Evolutionary conservation across 192 early-diverging fungal species (phyloP).

Genomic region (Podila horticola): DNA sequence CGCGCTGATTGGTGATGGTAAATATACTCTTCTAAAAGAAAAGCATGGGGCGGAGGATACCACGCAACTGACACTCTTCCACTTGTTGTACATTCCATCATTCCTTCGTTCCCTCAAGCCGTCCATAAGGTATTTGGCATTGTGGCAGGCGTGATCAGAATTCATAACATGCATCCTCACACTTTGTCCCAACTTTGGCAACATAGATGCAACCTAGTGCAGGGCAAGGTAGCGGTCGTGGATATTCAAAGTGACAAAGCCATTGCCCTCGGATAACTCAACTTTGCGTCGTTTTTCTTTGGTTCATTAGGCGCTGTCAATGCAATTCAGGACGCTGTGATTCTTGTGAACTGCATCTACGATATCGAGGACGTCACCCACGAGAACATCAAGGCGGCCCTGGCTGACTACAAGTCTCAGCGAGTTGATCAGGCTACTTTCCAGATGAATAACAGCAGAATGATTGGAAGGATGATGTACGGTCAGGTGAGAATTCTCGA

Average conservation of each 20-base stretch:
- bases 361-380: neutral
- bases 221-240: neutral
- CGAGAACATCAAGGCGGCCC: neutral
- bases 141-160: no score
- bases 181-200: neutral
- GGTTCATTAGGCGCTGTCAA: neutral
- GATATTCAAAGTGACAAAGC: neutral
- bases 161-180: no score
- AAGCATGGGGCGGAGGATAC: no score
- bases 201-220: neutral
- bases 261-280: neutral
- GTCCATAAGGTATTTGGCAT: no score
- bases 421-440: neutral
- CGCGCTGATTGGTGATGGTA: conserved; percentile 22
- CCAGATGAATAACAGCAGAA: neutral
- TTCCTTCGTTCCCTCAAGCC: no score
- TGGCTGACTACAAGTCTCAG: neutral
- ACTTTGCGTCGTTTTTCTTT: neutral
- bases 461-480: neutral
- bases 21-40: neutral
- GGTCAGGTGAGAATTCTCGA: neutral
- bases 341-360: neutral
- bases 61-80: no score
- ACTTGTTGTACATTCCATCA: no score
- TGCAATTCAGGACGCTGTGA: neutral